A percentile compares a stretch with the other conserved stretches of the same genome.
Evolutionary conservation across 805 yeast genomes (phyloP).

Genomic region (Scheffersomyces ergatensis): DNA sequence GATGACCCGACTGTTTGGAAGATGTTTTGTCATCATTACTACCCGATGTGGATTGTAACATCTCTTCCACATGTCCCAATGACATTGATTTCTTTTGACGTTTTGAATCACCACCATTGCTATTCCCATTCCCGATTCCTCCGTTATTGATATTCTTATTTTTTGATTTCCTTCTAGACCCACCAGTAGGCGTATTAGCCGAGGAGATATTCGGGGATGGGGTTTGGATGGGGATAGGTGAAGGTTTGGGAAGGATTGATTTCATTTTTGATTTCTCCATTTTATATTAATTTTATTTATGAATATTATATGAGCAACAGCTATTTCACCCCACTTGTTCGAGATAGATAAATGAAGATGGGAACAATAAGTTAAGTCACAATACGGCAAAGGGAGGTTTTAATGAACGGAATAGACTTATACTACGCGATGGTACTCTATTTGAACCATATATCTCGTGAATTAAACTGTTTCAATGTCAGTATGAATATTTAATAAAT

Average conservation of each 20-base stretch:
- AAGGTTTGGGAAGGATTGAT: slow-evolving; percentile 42
- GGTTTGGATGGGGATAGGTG: slow-evolving; percentile 14
- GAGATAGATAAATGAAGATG: too few species aligned
- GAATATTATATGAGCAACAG: too few species aligned
- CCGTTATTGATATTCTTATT: neutral
- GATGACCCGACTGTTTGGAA: slow-evolving; percentile 45
- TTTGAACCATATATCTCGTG: too few species aligned
- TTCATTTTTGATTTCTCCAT: slow-evolving; percentile 41
- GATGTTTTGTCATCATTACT: neutral
- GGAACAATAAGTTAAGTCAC: too few species aligned
- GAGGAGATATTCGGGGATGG: slow-evolving; percentile 6
- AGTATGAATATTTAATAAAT: too few species aligned
- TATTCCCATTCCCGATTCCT: neutral
- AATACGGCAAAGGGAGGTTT: too few species aligned
- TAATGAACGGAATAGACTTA: too few species aligned
- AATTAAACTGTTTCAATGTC: too few species aligned
- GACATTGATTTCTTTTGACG: slow-evolving; percentile 1
- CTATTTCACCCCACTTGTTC: too few species aligned
- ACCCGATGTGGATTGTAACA: too few species aligned
- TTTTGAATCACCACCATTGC: neutral
- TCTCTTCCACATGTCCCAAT: neutral
- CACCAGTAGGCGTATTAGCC: neutral
- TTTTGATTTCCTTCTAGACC: neutral
- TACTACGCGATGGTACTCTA: too few species aligned
- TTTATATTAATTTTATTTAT: too few species aligned